Conservation (phyloP, 139 green algal species). For the Tetraselmis striata region DNA sequence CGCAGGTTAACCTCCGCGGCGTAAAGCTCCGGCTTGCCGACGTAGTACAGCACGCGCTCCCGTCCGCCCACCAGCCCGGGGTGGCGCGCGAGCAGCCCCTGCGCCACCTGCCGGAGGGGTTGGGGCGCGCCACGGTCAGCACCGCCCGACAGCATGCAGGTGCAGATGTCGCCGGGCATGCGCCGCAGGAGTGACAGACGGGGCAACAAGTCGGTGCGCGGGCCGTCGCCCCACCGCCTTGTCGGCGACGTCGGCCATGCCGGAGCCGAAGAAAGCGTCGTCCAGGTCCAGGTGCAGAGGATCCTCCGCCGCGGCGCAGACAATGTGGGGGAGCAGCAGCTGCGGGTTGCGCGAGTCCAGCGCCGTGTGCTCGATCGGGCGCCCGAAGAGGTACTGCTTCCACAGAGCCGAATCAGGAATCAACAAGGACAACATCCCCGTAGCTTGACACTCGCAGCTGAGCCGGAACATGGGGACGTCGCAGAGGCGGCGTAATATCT, state of each 20-base stretch:
- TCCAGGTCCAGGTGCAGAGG: slow-evolving; percentile 38
- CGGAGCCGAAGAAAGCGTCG: slow-evolving; percentile 6
- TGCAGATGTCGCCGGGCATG: too few species aligned
- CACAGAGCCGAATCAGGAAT: too few species aligned
- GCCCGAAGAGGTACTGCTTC: slow-evolving; percentile 68
- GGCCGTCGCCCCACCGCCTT: neutral
- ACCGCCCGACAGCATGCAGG: too few species aligned
- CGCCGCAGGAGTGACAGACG: too few species aligned
- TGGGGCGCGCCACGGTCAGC: too few species aligned
- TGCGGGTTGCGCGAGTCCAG: slow-evolving; percentile 63
- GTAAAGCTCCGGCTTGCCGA: slow-evolving; percentile 24
- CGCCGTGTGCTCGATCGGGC: slow-evolving; percentile 60
- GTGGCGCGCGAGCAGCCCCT: neutral
- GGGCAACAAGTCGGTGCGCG: too few species aligned
- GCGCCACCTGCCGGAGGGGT: neutral
- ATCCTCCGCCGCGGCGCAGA: slow-evolving; percentile 71
- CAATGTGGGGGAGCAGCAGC: slow-evolving; percentile 71
- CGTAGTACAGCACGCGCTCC: slow-evolving; percentile 49
- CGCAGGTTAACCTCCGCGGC: slow-evolving; percentile 56
- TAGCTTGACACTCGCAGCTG: too few species aligned
- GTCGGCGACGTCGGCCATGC: neutral
- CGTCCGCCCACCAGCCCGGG: neutral
- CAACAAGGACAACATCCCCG: too few species aligned
- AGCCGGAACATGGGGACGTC: too few species aligned
- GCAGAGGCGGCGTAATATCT: too few species aligned